Conservation (phyloP, 192 early-diverging fungal genomes). For the Linnemannia exigua region DNA sequence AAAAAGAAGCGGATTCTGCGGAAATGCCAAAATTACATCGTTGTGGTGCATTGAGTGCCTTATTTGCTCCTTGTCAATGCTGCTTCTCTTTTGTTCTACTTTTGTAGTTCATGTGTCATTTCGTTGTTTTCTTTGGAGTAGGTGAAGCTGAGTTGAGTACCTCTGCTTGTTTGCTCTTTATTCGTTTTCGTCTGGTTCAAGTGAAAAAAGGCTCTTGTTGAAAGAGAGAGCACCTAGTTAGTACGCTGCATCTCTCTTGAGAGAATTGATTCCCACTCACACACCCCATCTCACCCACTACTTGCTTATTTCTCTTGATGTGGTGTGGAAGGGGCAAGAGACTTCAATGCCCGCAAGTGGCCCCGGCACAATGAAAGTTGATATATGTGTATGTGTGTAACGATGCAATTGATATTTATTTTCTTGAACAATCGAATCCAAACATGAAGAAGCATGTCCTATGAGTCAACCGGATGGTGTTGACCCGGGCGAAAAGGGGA, state of each 20-base stretch:
- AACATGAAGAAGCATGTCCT: not conserved
- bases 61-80: not conserved
- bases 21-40: not conserved
- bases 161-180: too few species aligned
- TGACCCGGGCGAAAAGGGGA: not conserved
- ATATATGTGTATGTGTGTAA: not conserved
- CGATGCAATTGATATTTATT: not conserved
- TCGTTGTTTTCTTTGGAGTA: too few species aligned
- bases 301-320: not conserved
- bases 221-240: not conserved
- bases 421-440: not conserved
- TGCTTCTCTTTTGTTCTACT: not conserved
- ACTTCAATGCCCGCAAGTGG: not conserved
- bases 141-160: too few species aligned
- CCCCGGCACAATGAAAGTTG: slow-evolving; percentile 9
- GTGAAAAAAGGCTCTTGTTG: too few species aligned
- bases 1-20: slow-evolving; percentile 9
- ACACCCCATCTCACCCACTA: not conserved
- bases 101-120: too few species aligned
- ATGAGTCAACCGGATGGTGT: not conserved
- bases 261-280: not conserved
- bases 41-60: not conserved
- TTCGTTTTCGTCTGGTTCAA: too few species aligned
- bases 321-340: slow-evolving; percentile 2
- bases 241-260: not conserved